Base-by-base conservation (phyloP, 306 rosid species). In the Albizia julibrissin region DNA sequence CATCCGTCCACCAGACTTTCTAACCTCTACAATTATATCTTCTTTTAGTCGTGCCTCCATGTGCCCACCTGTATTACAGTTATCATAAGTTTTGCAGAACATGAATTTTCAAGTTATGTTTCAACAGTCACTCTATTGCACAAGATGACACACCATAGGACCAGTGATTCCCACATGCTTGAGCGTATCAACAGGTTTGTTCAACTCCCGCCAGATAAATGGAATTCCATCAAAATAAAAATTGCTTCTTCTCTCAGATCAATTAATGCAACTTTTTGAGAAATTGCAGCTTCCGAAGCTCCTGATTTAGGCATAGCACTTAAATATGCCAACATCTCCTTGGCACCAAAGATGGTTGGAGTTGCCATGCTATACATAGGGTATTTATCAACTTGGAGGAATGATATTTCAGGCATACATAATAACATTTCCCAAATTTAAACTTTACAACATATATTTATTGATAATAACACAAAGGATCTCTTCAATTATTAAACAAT, bases 331-430 rank as follows among this genome's bases (percentile, higher is more conserved):
- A 94, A 84, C 93, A 92, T 92, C 92, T 91, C 95, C 89, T 87
- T 91, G 85, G 97, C 98, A 84, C 98, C 98, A 71, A 88, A 80
- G 80, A 91, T 86, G 74, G 95, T 91, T 77, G 98, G 98, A 61
- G 98, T 94, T 82, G 97, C 98, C 97, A 92, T 94, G 91, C 98
- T 92, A 81, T 88, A 94, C 72, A 94, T 92, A 62, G 97, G 91
- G 90, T 87, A 92, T 82, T 87, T 92, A 74, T 94, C 91, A 87
- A 94, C 97, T 97, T 93, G 83, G 72, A 78, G 70, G 71, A 71
- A 78, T 27, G 66, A 77, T 62, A 50, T 26, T 81, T 84, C 54
- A 81, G 76, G 80, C 47, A 83, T 79, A 47, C 49, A 81, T 77
- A 47, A 58, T 50, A 65, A 49, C 68, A 79, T 50, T 58, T 43